Conservation (phyloP, 371 early-diverging fungal species). For the Apophysomyces elegans region DNA sequence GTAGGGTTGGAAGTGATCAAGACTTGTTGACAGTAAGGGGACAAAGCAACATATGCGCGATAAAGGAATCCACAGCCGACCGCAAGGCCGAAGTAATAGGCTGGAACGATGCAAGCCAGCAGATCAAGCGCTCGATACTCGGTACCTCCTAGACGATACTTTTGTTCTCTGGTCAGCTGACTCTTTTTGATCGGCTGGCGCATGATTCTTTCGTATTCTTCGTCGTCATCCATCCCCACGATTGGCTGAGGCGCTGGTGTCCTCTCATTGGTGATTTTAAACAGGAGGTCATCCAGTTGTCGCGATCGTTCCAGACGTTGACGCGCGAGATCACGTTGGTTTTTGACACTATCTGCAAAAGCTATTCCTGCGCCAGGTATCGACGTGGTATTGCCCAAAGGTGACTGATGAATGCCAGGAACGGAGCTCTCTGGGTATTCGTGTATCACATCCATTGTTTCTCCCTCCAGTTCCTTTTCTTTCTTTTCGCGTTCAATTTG, state of each 20-base stretch:
- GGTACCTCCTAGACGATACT: slow-evolving; percentile 49
- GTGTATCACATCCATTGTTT: slow-evolving; percentile 16
- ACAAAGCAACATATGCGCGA: slow-evolving; percentile 38
- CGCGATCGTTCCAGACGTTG: slow-evolving; percentile 37
- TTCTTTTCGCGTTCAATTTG: background rate
- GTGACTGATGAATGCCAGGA: slow-evolving; percentile 20
- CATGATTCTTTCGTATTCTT: slow-evolving; percentile 36
- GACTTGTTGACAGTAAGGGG: slow-evolving; percentile 35
- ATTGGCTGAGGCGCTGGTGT: background rate
- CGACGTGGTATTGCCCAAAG: slow-evolving; percentile 9
- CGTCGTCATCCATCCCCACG: slow-evolving; percentile 28
- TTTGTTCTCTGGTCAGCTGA: slow-evolving; percentile 46
- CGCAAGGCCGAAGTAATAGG: slow-evolving; percentile 40
- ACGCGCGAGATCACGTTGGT: slow-evolving; percentile 45
- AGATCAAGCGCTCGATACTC: slow-evolving; percentile 52
- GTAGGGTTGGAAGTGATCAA: slow-evolving; percentile 35
- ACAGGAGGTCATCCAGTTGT: slow-evolving; percentile 35
- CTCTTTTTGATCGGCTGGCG: slow-evolving; percentile 47
- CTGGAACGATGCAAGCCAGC: slow-evolving; percentile 37
- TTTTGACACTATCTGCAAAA: slow-evolving; percentile 47
- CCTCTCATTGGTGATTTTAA: slow-evolving; percentile 18
- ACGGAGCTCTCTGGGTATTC: slow-evolving; percentile 28
- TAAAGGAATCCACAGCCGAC: slow-evolving; percentile 33
- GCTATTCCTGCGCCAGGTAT: slow-evolving; percentile 33
- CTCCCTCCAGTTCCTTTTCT: slow-evolving; percentile 16